These are phyloP conservation scores for Mortierella sp. DNA, from an alignment of 371 early-diverging fungal species.

Conservation along the genomic window DNA sequence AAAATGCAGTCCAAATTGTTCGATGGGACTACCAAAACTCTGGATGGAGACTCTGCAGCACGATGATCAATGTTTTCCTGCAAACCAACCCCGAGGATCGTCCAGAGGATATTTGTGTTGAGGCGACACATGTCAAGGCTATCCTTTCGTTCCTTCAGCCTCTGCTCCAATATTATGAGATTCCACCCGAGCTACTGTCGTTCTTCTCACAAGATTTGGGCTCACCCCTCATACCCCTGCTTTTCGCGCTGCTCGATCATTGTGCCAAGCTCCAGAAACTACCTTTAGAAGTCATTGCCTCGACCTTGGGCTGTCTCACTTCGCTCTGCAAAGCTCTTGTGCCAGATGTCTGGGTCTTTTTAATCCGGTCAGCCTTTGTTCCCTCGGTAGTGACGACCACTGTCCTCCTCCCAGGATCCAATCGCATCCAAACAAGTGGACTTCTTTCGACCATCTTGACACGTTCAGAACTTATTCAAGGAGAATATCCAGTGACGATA, in stretches of 20 bases:
- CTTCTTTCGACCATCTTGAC: conserved; percentile 21
- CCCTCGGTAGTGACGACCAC: conserved; percentile 48
- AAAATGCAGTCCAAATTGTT: conserved; percentile 42
- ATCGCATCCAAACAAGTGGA: conserved; percentile 44
- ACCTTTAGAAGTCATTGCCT: conserved; percentile 37
- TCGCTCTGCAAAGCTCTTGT: conserved; percentile 24
- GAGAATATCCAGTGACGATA: conserved; percentile 34
- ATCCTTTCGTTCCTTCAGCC: conserved; percentile 29
- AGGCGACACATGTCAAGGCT: conserved; percentile 27
- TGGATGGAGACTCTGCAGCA: conserved; percentile 37
- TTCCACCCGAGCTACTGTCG: conserved; percentile 18
- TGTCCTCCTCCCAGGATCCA: conserved; percentile 34
- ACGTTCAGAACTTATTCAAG: conserved; percentile 31
- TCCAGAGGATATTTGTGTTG: conserved; percentile 10
- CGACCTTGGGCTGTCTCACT: conserved; percentile 35
- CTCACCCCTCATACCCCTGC: conserved; percentile 24
- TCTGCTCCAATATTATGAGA: conserved; percentile 21
- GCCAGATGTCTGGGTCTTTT: conserved; percentile 48
- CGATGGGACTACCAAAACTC: conserved; percentile 38
- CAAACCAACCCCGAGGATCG: conserved; percentile 11
- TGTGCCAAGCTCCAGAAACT: conserved; percentile 38
- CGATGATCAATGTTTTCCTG: conserved; percentile 36
- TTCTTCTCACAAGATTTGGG: conserved; percentile 9
- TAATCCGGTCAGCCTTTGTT: conserved; percentile 40
- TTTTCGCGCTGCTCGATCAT: conserved; percentile 48